phyloP scores from a whole-genome alignment of 2,329 filamentous ascomycete species.

The Gnomoniopsis sp. region DNA sequence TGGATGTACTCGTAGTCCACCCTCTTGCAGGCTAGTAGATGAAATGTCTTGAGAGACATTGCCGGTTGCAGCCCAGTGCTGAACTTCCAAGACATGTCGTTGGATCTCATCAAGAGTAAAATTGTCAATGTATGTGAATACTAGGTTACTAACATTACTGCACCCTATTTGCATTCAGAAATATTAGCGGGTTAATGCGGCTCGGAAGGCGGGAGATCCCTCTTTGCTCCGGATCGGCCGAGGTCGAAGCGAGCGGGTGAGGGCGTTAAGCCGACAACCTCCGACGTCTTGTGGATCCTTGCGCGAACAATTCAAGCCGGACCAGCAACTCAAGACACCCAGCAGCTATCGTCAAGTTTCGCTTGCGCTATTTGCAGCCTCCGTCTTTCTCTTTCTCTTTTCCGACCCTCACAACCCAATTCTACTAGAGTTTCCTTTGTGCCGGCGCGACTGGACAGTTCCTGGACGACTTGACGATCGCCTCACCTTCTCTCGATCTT shows the following conservation, averaged over 20 bases:
- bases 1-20: too few species aligned
- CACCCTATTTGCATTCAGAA: too few species aligned
- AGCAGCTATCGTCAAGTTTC: slow-evolving; percentile 23
- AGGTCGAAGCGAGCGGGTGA: slow-evolving; percentile 16
- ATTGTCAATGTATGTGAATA: too few species aligned
- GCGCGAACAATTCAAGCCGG: slow-evolving; percentile 3
- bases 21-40: too few species aligned
- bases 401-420: slow-evolving; percentile 6
- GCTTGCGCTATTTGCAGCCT: slow-evolving; percentile 31
- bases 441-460: slow-evolving; percentile 6
- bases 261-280: slow-evolving; percentile 16
- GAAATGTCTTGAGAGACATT: too few species aligned
- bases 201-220: background rate
- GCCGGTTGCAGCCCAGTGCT: too few species aligned
- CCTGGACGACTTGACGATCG: slow-evolving; percentile 18
- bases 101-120: too few species aligned
- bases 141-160: too few species aligned
- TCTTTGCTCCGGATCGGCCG: slow-evolving; percentile 1
- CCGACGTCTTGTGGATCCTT: slow-evolving; percentile 13
- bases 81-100: too few species aligned
- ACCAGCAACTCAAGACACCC: background rate
- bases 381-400: slow-evolving; percentile 8
- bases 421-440: slow-evolving; percentile 16
- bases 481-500: background rate
- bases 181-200: too few species aligned